phyloP scores from a whole-genome alignment of 495 filamentous ascomycete genomes.

The Tuber indicum region DNA sequence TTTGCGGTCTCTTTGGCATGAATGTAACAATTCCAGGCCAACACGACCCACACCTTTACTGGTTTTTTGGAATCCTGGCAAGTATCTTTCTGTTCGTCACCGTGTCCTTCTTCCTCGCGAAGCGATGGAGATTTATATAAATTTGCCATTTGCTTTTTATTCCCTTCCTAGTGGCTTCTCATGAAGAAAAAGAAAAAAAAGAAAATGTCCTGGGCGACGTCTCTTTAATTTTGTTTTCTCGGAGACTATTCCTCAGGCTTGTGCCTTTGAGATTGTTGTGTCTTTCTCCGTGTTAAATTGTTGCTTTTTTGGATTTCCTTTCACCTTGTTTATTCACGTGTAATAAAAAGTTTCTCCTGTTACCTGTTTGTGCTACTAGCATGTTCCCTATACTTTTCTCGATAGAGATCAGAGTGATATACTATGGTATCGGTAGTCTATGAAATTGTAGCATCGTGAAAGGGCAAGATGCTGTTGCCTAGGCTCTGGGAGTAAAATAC shows the following conservation, averaged over 20 bases:
- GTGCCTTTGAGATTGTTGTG: background rate
- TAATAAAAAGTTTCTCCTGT: background rate
- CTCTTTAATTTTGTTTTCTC: background rate
- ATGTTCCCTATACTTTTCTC: background rate
- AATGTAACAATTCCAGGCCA: conserved; percentile 93
- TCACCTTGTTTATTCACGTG: background rate
- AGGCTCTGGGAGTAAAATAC: background rate
- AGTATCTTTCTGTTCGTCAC: conserved; percentile 71
- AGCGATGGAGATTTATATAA: conserved; percentile 49
- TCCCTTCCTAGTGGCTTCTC: background rate
- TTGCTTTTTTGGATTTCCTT: background rate
- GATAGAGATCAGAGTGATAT: background rate
- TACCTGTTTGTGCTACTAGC: background rate
- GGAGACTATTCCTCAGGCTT: background rate
- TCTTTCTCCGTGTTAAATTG: background rate
- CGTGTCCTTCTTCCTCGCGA: conserved; percentile 72
- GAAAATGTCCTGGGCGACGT: background rate
- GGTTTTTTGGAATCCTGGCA: conserved; percentile 63
- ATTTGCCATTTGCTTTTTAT: background rate
- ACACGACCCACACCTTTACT: conserved; percentile 49
- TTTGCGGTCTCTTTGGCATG: conserved; percentile 98
- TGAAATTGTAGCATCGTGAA: background rate
- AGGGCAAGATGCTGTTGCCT: background rate
- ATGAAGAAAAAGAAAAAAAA: background rate
- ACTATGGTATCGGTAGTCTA: background rate